A percentile compares a stretch with the other conserved stretches of the same genome.
These are phyloP conservation scores for Coccomyxa sp. DNA, from an alignment of 139 green algal species.

Conservation along the genomic window DNA sequence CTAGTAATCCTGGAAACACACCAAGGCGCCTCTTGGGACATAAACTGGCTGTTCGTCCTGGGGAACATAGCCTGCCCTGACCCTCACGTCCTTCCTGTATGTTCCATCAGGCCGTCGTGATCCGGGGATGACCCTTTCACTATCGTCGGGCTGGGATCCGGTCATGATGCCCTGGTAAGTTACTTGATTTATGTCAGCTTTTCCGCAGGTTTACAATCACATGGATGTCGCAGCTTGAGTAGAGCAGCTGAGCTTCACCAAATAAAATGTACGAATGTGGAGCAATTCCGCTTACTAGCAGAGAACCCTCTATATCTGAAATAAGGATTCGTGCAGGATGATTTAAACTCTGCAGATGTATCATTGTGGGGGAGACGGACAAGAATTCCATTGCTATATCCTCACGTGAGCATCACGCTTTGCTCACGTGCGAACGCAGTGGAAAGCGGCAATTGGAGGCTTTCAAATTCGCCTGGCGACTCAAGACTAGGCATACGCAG, in stretches of 20 bases:
- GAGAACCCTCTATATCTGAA: neutral
- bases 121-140: constrained; percentile 46
- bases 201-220: neutral
- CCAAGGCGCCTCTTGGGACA: constrained; percentile 33
- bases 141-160: constrained; percentile 4
- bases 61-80: constrained; percentile 75
- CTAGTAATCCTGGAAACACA: constrained; percentile 4
- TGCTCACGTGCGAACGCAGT: too few relatives aligned
- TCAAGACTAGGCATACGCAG: too few relatives aligned
- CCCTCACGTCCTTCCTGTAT: constrained; percentile 66
- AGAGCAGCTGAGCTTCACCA: too few relatives aligned
- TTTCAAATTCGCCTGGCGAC: too few relatives aligned
- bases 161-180: neutral
- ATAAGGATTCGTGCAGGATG: too few relatives aligned
- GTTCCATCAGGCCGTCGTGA: constrained; percentile 65
- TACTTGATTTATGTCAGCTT: neutral
- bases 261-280: neutral
- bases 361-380: too few relatives aligned
- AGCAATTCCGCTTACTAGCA: neutral
- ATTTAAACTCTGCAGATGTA: too few relatives aligned
- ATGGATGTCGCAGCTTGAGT: neutral
- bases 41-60: constrained; percentile 83
- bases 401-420: too few relatives aligned
- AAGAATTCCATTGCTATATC: too few relatives aligned
- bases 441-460: too few relatives aligned